Evolutionary conservation across 306 rosid species (phyloP), one percentile per base, ranked within the genome.

Genomic region (Lathyrus aphaca): DNA sequence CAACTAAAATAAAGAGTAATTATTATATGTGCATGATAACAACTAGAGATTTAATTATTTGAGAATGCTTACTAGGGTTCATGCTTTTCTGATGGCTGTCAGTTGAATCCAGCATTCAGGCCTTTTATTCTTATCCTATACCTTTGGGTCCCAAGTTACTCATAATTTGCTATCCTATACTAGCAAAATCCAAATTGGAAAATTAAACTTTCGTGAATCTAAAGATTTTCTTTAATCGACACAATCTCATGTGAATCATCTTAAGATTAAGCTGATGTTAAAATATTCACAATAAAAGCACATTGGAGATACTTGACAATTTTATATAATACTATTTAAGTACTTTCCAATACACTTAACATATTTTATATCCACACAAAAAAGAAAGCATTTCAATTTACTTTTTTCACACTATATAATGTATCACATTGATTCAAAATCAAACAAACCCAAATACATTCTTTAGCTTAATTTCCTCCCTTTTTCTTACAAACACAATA

Each of bases 191-290:
- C 79, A 65, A 55, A 80, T 55, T 68, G 25, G 72, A 49, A 68
- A 66, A 79, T 81, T 21, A 68, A 69, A 83, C 75, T 58, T 81
- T 83, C 38, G 13, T 81, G 65, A 74, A 64, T 79, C 77, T 74
- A 3, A 76, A 58, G 58, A 69, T 73, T 25, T 67, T 76, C 4
- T 74, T 77, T 72, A 71, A 57, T 78, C 45, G 0, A 49, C 76
- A 48, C 58, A 66, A 83, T 79, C 58, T 51, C 6, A 51, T 51
- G 30, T 51, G 30, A 6, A 1, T 17, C n/a, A 3, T 48, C n/a
- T 32, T 14, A 38, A 38, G 49, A 77, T 74, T 49, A 9, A 23
- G 12, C 37, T 5, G 13, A 30, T 3, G 6, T 23, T 62, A 73
- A 62, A 39, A 19, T 37, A 71, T 16, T 65, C 74, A 49, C 63